Conservation (phyloP, 768 basidiomycete species). For the Suillus subaureus region DNA sequence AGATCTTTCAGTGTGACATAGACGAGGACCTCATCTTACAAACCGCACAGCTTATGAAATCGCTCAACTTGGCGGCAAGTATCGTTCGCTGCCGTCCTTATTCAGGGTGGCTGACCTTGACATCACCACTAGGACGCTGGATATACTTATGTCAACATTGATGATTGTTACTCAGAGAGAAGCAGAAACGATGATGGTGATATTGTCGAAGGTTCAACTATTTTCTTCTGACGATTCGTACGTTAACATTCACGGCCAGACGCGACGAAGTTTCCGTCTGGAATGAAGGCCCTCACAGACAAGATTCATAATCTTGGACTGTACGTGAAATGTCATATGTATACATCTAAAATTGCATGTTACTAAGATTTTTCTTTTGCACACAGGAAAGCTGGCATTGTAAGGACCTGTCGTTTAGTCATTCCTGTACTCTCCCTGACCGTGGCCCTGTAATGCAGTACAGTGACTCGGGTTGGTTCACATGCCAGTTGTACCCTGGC, state of each 20-base stretch:
- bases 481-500: constrained; percentile 65
- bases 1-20: constrained; percentile 53
- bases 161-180: constrained; percentile 68
- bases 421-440: neutral
- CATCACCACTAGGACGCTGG: constrained; percentile 49
- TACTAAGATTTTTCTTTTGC: neutral
- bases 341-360: neutral
- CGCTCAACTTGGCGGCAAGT: constrained; percentile 50
- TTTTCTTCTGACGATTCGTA: neutral
- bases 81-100: neutral
- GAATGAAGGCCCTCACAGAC: constrained; percentile 59
- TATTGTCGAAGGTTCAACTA: constrained; percentile 52
- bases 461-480: constrained; percentile 70
- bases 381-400: constrained; percentile 61
- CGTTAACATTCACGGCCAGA: constrained; percentile 33
- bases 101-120: neutral
- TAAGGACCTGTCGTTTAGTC: constrained; percentile 30
- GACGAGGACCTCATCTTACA: constrained; percentile 53
- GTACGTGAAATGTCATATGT: constrained; percentile 42
- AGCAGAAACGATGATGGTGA: constrained; percentile 50
- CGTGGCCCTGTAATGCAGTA: constrained; percentile 40
- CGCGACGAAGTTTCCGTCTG: constrained; percentile 53
- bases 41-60: constrained; percentile 52
- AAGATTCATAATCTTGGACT: constrained; percentile 57
- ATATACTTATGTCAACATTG: constrained; percentile 60